Percentiles rank a stretch among this genome's conserved stretches.
phyloP scores from a whole-genome alignment of 169 alveolate genomes.

The Plasmodium billcollinsi region DNA sequence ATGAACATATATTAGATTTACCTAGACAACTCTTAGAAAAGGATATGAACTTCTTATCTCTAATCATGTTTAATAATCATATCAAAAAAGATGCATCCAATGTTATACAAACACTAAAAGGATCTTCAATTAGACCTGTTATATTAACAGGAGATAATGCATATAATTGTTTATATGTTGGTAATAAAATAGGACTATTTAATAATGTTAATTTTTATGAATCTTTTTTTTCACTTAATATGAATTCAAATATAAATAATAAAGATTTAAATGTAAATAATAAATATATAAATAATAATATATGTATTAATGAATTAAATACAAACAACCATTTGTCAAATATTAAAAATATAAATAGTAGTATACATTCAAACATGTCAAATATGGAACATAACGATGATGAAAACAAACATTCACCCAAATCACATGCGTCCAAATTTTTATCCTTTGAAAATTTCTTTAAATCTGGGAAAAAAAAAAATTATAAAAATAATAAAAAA shows the following conservation, averaged over 20 bases:
- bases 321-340: too few relatives aligned
- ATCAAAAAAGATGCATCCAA: conserved; percentile 80
- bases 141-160: conserved; percentile 87
- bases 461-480: conserved; percentile 10
- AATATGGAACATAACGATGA: too few relatives aligned
- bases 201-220: conserved; percentile 39
- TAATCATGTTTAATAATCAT: conserved; percentile 83
- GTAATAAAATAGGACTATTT: conserved; percentile 81
- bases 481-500: not conserved
- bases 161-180: conserved; percentile 85
- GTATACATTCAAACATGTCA: not conserved
- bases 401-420: not conserved
- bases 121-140: conserved; percentile 84
- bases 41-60: conserved; percentile 80
- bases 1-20: conserved; percentile 30
- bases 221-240: conserved; percentile 35
- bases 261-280: not conserved
- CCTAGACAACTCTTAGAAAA: conserved; percentile 79
- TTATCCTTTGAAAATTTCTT: conserved; percentile 67
- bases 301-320: too few relatives aligned
- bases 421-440: conserved; percentile 28
- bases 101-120: conserved; percentile 80
- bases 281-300: not conserved
- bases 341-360: too few relatives aligned
- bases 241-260: conserved; percentile 8